Conservation (phyloP, 2,329 filamentous ascomycete genomes). For the Venturia carpophila region DNA sequence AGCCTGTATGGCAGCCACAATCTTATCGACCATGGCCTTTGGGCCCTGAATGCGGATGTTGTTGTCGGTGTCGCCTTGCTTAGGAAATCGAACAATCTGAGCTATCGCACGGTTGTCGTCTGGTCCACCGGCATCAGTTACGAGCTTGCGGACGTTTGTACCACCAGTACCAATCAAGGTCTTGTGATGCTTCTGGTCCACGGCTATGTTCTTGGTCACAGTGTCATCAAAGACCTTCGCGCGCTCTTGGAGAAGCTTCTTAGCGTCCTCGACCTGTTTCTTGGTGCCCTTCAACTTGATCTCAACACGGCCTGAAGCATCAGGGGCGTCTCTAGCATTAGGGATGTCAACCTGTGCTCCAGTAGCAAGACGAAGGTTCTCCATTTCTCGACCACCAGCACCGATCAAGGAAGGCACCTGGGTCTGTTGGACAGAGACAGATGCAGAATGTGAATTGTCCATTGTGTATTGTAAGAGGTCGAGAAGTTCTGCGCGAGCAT, state of each 20-base stretch:
- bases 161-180: slow-evolving; percentile 81
- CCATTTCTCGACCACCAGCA: slow-evolving; percentile 81
- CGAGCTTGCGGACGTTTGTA: slow-evolving; percentile 76
- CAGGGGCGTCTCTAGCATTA: slow-evolving; percentile 61
- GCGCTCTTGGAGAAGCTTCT: slow-evolving; percentile 82
- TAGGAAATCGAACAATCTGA: slow-evolving; percentile 90
- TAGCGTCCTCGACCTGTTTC: slow-evolving; percentile 80
- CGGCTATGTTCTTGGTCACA: slow-evolving; percentile 72
- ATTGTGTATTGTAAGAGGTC: slow-evolving; percentile 81
- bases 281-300: slow-evolving; percentile 91
- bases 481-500: slow-evolving; percentile 83
- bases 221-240: slow-evolving; percentile 83
- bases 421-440: slow-evolving; percentile 78
- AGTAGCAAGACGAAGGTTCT: slow-evolving; percentile 74
- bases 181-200: slow-evolving; percentile 93
- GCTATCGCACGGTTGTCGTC: slow-evolving; percentile 76
- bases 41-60: slow-evolving; percentile 82
- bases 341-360: slow-evolving; percentile 91
- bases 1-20: slow-evolving; percentile 70
- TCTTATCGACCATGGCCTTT: slow-evolving; percentile 77
- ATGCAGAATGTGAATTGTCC: slow-evolving; percentile 75
- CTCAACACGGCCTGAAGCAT: slow-evolving; percentile 63
- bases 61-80: slow-evolving; percentile 66
- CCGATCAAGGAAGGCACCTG: slow-evolving; percentile 93
- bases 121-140: slow-evolving; percentile 80